Evolutionary conservation across 306 rosid species (phyloP).

Genomic region (Pyrus betulifolia): DNA sequence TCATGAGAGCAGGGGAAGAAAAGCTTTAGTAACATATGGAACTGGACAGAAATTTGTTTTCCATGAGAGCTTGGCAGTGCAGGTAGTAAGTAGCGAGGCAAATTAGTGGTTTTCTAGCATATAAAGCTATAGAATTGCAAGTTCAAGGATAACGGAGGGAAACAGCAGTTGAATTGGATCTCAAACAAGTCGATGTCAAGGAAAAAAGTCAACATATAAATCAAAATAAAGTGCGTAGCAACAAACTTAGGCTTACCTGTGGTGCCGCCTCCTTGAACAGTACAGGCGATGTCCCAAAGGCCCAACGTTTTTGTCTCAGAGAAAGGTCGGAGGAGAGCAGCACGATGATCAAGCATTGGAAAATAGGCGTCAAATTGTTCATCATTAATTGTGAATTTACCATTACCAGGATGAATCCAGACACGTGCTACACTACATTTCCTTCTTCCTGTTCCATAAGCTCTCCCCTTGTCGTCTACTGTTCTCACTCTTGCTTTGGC

Average conservation of each 20-base stretch:
- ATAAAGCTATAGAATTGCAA: background rate
- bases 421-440: slow-evolving; percentile 97
- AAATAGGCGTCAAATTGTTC: slow-evolving; percentile 86
- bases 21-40: background rate
- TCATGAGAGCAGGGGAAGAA: background rate
- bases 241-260: slow-evolving; percentile 45
- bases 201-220: background rate
- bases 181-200: background rate
- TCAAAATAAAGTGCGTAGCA: slow-evolving; percentile 15
- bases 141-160: background rate
- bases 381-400: slow-evolving; percentile 67
- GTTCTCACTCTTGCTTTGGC: slow-evolving; percentile 84
- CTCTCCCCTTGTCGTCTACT: slow-evolving; percentile 84
- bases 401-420: slow-evolving; percentile 86
- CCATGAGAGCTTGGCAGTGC: background rate
- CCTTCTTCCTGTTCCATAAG: slow-evolving; percentile 95
- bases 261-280: slow-evolving; percentile 90
- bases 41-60: background rate
- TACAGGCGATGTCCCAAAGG: slow-evolving; percentile 78
- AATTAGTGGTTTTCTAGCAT: background rate
- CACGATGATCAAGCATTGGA: slow-evolving; percentile 93
- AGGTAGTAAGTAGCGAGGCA: background rate
- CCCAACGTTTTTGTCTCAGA: slow-evolving; percentile 91
- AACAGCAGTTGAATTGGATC: background rate
- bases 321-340: slow-evolving; percentile 90